Conservation (phyloP, 2,329 filamentous ascomycete genomes). For the Aaosphaeria arxii region DNA sequence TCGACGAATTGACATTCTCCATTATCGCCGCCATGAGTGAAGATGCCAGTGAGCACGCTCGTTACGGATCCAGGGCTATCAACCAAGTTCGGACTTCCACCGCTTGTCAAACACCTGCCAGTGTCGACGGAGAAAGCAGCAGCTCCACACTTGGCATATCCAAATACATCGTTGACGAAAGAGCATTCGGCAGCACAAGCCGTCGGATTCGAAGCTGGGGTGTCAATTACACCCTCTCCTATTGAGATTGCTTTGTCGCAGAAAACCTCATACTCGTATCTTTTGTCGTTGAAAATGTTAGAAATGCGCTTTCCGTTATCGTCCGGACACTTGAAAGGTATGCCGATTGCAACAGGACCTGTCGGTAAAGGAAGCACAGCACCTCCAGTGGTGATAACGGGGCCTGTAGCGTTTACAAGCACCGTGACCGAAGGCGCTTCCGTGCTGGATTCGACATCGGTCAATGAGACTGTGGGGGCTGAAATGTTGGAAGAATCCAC, state of each 20-base stretch:
- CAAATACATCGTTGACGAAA: constrained; percentile 18
- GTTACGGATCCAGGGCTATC: constrained; percentile 15
- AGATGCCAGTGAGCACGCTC: constrained; percentile 17
- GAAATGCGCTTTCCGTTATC: constrained; percentile 14
- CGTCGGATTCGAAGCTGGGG: constrained; percentile 15
- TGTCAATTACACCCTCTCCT: constrained; percentile 13
- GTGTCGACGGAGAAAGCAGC: constrained; percentile 17
- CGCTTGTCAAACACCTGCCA: constrained; percentile 20
- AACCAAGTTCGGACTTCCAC: constrained; percentile 7
- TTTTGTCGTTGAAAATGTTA: constrained; percentile 20
- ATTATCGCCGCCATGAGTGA: constrained; percentile 14
- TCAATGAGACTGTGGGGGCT: neutral
- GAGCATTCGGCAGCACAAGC: constrained; percentile 28
- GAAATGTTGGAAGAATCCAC: neutral
- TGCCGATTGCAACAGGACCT: constrained; percentile 14
- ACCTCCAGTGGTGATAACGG: constrained; percentile 1
- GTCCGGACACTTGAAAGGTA: constrained; percentile 25
- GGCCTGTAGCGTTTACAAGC: neutral
- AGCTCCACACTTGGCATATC: constrained; percentile 18
- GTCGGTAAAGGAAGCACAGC: constrained; percentile 1
- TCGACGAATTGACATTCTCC: constrained; percentile 9
- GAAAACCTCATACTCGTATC: constrained; percentile 24
- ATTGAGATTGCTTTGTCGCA: constrained; percentile 22
- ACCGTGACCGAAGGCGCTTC: constrained; percentile 2
- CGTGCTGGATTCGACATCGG: constrained; percentile 3